These are phyloP conservation scores for Cercospora sojina DNA, from an alignment of 2,329 filamentous ascomycete species.

Conservation along the genomic window DNA sequence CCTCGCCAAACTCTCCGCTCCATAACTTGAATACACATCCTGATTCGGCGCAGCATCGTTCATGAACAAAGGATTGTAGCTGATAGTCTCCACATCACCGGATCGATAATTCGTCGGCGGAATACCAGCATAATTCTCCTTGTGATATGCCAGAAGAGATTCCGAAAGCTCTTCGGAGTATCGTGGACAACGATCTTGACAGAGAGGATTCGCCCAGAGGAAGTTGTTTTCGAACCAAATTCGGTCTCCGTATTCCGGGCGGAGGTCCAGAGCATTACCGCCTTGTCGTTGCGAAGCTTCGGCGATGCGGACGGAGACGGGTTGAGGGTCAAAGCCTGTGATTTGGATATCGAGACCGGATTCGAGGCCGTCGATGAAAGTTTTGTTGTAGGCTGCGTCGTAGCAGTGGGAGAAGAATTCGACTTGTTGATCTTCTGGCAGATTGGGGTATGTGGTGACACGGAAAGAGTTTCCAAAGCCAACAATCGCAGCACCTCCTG, in stretches of 20 bases:
- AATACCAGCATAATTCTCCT: slow-evolving; percentile 15
- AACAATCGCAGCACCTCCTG: slow-evolving; percentile 18
- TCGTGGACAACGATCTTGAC: slow-evolving; percentile 22
- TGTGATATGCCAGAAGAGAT: slow-evolving; percentile 15
- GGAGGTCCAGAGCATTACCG: slow-evolving; percentile 24
- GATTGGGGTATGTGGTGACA: slow-evolving; percentile 18
- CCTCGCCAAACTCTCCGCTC: slow-evolving; percentile 23
- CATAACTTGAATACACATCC: slow-evolving; percentile 29
- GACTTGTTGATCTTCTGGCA: slow-evolving; percentile 24
- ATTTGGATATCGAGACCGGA: slow-evolving; percentile 23
- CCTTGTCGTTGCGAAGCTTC: slow-evolving; percentile 21
- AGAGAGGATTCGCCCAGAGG: slow-evolving; percentile 23
- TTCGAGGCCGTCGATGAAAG: slow-evolving; percentile 17
- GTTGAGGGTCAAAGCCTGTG: slow-evolving; percentile 25
- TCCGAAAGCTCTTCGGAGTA: slow-evolving; percentile 18
- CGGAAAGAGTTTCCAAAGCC: slow-evolving; percentile 29
- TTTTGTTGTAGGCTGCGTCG: slow-evolving; percentile 16
- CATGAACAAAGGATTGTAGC: slow-evolving; percentile 27
- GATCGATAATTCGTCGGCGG: slow-evolving; percentile 25
- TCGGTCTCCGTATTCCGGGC: slow-evolving; percentile 21
- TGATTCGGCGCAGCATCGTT: slow-evolving; percentile 30
- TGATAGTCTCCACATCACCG: slow-evolving; percentile 12
- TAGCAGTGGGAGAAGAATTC: slow-evolving; percentile 19
- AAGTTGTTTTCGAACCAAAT: slow-evolving; percentile 28
- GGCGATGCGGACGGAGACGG: slow-evolving; percentile 20